Conservation (phyloP, 345 rosid species). For the Eucalyptus coolabah region DNA sequence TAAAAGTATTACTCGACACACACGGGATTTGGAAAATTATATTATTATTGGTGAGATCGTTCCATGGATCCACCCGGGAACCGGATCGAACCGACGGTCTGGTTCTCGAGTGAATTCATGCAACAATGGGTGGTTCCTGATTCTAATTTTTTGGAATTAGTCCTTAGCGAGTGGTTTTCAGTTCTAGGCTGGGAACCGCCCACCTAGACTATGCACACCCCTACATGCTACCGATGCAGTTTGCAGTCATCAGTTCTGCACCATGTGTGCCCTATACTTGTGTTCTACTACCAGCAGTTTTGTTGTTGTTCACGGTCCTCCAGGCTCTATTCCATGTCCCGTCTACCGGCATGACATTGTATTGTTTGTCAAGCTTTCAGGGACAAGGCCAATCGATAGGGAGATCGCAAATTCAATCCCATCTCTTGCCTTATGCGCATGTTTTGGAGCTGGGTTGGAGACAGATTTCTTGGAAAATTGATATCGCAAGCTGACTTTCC, state of each 20-base stretch:
- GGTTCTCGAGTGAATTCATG: too few relatives aligned
- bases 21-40: too few relatives aligned
- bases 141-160: too few relatives aligned
- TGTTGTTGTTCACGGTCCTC: slow-evolving; percentile 22
- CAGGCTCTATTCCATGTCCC: slow-evolving; percentile 78
- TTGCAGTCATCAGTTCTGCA: slow-evolving; percentile 73
- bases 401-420: slow-evolving; percentile 43
- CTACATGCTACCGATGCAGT: slow-evolving; percentile 19
- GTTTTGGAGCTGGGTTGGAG: slow-evolving; percentile 40
- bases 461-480: slow-evolving; percentile 28
- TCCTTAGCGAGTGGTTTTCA: fast-evolving
- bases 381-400: slow-evolving; percentile 8
- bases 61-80: too few relatives aligned
- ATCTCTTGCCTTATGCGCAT: slow-evolving; percentile 53
- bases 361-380: slow-evolving; percentile 53
- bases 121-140: fast-evolving
- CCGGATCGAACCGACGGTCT: fast-evolving
- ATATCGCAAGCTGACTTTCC: slow-evolving; percentile 47
- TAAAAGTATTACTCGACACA: too few relatives aligned
- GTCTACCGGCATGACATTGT: slow-evolving; percentile 71
- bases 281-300: slow-evolving; percentile 49
- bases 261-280: slow-evolving; percentile 65
- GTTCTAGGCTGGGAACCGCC: fast-evolving
- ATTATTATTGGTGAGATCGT: too few relatives aligned
- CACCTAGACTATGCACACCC: too few relatives aligned